Evolutionary conservation across 2,329 filamentous ascomycete species (phyloP), one percentile per base, ranked within the genome.

Genomic region (Grosmannia clavigera): DNA sequence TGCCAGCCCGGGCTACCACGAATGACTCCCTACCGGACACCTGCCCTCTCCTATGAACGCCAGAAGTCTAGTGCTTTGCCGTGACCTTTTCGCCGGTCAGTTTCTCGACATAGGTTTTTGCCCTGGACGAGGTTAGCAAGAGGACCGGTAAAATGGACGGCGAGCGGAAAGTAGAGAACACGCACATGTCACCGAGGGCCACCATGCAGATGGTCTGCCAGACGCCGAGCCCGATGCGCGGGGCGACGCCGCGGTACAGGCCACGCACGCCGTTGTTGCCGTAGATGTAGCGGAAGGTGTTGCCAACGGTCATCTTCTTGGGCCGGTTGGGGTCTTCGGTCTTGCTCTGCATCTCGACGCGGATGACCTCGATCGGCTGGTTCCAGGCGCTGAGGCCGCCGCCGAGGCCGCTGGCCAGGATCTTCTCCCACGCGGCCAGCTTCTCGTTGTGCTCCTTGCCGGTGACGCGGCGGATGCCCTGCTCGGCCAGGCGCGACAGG

Each of bases 201-300:
- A 99, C 94, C 94, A 99, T 99, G 82, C 94, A 99, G 71, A 99
- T 88, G 64, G 94, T 99, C 82, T 99, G 94, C 94, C 94, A 99
- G 78, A 99, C 84, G 72, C 94, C 87, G 65, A 99, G 85, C 68
- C 92, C 92, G 72, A 99, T 92, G 74, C 94, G 87, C 68, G 94
- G 94, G 67, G 90, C 81, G 65, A 99, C 92, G 71, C 94, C 94
- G 71, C 94, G 90, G 82, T 99, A 99, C 66, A 99, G 81, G 70
- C 94, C 94, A 79, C 85, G 88, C 70, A 97, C 55, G 63, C 94
- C 94, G 75, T 95, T 96, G 72, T 82, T 83, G 67, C 81, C 71
- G 78, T 97, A 97, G 74, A 99, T 97, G 78, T 99, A 99, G 68
- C 73, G 78, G 74, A 84, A 81, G 60, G 85, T 86, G 76, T 91